These are phyloP conservation scores for Dentipellis sp. DNA, from an alignment of 768 basidiomycete genomes.

Conservation along the genomic window DNA sequence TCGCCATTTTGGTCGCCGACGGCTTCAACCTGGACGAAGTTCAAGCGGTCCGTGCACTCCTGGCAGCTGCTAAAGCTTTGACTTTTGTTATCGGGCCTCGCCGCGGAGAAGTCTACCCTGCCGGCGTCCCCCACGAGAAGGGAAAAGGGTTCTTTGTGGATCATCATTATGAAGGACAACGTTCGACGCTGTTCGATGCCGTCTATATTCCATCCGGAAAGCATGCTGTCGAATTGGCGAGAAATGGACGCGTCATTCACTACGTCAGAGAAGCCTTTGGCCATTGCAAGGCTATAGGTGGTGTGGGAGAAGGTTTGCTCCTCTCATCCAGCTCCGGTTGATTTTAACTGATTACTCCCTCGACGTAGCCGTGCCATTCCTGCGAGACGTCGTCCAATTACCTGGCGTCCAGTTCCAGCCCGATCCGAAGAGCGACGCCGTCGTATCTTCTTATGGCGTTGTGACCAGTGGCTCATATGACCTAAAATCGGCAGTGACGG, in stretches of 20 bases:
- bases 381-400: conserved; percentile 36
- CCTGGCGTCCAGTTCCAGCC: conserved; percentile 36
- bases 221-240: conserved; percentile 47
- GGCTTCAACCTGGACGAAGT: conserved; percentile 62
- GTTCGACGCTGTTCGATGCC: conserved; percentile 82
- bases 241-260: conserved; percentile 67
- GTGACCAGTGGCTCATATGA: conserved; percentile 51
- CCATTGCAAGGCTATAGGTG: conserved; percentile 79
- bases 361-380: conserved; percentile 35
- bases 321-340: background rate
- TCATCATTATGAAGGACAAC: conserved; percentile 68
- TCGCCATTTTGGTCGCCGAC: conserved; percentile 70
- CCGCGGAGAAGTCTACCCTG: conserved; percentile 43
- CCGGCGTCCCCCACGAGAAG: conserved; percentile 19
- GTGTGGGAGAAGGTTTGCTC: conserved; percentile 52
- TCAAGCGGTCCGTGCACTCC: conserved; percentile 42
- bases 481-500: conserved; percentile 27
- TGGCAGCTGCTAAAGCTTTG: conserved; percentile 45
- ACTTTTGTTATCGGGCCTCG: conserved; percentile 59
- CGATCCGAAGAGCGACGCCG: conserved; percentile 24
- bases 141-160: conserved; percentile 38
- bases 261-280: conserved; percentile 82
- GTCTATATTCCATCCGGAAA: conserved; percentile 68
- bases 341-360: background rate
- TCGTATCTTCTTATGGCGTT: conserved; percentile 51